Evolutionary conservation across 2,329 filamentous ascomycete species (phyloP).

Genomic region (Colletotrichum tropicale): DNA sequence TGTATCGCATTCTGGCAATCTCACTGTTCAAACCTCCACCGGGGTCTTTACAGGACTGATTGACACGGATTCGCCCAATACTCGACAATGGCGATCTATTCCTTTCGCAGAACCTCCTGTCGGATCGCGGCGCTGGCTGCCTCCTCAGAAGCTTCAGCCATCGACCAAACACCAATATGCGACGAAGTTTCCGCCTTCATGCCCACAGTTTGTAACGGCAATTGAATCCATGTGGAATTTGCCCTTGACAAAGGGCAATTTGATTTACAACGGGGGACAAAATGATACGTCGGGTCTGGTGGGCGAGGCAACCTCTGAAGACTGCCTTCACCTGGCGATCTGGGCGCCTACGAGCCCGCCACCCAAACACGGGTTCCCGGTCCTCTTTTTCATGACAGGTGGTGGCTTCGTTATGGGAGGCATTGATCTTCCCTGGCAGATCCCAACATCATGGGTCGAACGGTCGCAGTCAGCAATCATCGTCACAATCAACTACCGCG

Average conservation of each 20-base stretch:
- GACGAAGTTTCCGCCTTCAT: slow-evolving; percentile 32
- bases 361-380: slow-evolving; percentile 38
- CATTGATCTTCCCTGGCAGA: slow-evolving; percentile 47
- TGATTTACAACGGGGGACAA: slow-evolving; percentile 25
- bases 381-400: slow-evolving; percentile 52
- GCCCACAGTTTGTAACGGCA: slow-evolving; percentile 36
- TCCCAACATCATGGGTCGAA: slow-evolving; percentile 46
- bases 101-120: slow-evolving; percentile 41
- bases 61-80: slow-evolving; percentile 33
- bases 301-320: slow-evolving; percentile 30
- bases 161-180: slow-evolving; percentile 28
- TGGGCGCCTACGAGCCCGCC: slow-evolving; percentile 38
- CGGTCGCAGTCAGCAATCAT: slow-evolving; percentile 37
- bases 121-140: slow-evolving; percentile 30
- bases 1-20: neutral
- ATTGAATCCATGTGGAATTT: slow-evolving; percentile 30
- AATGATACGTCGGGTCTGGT: slow-evolving; percentile 24
- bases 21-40: slow-evolving; percentile 33
- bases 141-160: slow-evolving; percentile 27
- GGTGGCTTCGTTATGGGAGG: slow-evolving; percentile 50
- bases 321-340: slow-evolving; percentile 50
- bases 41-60: slow-evolving; percentile 37
- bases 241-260: slow-evolving; percentile 21
- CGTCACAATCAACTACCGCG: slow-evolving; percentile 21
- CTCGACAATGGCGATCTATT: slow-evolving; percentile 40